These are phyloP conservation scores for Setaria italica DNA, from an alignment of 202 grass and related monocot species.

Conservation along the genomic window DNA sequence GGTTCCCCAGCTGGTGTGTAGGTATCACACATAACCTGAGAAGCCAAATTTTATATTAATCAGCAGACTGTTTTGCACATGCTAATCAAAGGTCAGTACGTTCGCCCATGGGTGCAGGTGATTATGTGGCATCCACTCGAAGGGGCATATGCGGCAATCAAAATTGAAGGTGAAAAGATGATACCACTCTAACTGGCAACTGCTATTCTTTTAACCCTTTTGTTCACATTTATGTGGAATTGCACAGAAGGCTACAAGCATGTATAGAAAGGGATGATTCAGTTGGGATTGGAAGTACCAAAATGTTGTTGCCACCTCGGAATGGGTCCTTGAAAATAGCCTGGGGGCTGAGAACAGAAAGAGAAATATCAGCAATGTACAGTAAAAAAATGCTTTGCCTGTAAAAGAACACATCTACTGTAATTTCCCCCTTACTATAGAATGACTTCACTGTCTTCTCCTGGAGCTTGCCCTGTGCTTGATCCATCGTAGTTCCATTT, in stretches of 20 bases:
- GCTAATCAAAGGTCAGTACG: background rate
- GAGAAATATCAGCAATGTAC: conserved; percentile 28
- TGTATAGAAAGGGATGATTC: background rate
- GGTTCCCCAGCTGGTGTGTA: conserved; percentile 92
- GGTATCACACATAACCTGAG: conserved; percentile 92
- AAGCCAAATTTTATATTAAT: conserved; percentile 12
- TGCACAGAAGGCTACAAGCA: background rate
- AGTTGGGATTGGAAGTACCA: conserved; percentile 61
- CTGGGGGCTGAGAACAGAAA: conserved; percentile 69
- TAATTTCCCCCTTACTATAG: conserved; percentile 73
- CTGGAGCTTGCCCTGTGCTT: conserved; percentile 97
- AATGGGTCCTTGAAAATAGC: conserved; percentile 99
- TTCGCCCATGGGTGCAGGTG: background rate
- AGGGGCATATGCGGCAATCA: background rate
- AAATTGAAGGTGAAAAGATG: background rate
- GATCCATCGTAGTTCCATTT: conserved; percentile 99
- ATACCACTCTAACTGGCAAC: background rate
- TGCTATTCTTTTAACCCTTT: background rate
- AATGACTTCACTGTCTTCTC: conserved; percentile 99
- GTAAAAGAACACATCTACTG: background rate
- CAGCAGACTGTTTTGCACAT: background rate
- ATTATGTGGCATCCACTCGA: background rate
- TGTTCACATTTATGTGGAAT: background rate
- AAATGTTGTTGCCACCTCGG: conserved; percentile 92
- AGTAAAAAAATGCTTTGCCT: background rate